Conservation (phyloP, 371 early-diverging fungal species). For the Mortierella sp. region DNA sequence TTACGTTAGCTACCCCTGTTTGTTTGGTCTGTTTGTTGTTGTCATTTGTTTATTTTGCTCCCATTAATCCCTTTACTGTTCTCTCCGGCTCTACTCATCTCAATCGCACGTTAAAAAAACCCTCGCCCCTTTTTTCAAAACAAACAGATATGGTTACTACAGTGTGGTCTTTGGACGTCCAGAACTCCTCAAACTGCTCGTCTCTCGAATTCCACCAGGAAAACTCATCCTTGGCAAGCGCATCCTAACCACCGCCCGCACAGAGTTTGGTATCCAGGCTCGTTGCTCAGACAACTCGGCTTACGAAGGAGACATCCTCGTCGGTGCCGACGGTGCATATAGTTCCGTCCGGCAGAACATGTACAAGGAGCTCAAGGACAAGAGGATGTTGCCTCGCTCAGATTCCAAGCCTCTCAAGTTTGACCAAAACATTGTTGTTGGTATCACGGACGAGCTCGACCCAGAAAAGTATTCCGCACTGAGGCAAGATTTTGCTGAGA, state of each 20-base stretch:
- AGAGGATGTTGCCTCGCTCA: constrained; percentile 27
- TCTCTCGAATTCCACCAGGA: constrained; percentile 30
- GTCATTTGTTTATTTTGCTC: not conserved
- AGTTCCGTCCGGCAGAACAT: constrained; percentile 42
- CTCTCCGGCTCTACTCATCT: not conserved
- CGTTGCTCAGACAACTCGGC: constrained; percentile 41
- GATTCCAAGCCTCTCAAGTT: constrained; percentile 53
- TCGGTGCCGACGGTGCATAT: constrained; percentile 53
- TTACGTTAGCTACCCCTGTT: not conserved
- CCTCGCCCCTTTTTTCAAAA: not conserved
- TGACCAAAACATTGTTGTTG: constrained; percentile 53
- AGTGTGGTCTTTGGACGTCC: constrained; percentile 41
- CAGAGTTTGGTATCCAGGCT: constrained; percentile 29
- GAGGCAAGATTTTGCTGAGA: constrained; percentile 22
- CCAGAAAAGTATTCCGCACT: constrained; percentile 35
- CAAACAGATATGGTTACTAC: constrained; percentile 49
- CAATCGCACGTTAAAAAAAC: not conserved
- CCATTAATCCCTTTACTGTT: not conserved
- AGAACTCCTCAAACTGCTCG: constrained; percentile 36
- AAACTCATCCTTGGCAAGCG: constrained; percentile 46
- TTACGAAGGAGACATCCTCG: constrained; percentile 47
- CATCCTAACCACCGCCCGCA: constrained; percentile 36
- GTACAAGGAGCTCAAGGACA: constrained; percentile 42
- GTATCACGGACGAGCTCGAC: constrained; percentile 42
- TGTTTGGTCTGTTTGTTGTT: not conserved